phyloP scores from a whole-genome alignment of 2,329 filamentous ascomycete species.

The Mycosphaerella sp. region DNA sequence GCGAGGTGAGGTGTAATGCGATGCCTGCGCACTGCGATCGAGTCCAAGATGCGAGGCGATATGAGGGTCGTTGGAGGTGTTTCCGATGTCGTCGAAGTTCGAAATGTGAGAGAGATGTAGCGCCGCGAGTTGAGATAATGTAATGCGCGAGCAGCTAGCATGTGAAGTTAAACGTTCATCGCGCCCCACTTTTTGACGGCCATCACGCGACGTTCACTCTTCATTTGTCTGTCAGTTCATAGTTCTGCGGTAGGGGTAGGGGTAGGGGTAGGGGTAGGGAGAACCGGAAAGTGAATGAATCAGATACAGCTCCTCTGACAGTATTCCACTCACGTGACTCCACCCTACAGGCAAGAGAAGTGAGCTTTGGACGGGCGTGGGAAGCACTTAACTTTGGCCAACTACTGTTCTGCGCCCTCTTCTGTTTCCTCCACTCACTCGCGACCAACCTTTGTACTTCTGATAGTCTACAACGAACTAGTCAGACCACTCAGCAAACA shows the following conservation, averaged over 20 bases:
- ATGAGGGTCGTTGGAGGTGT: neutral
- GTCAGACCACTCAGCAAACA: slow-evolving; percentile 5
- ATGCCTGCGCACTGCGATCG: neutral
- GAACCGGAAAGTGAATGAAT: neutral
- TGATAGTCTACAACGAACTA: neutral
- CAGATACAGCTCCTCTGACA: neutral
- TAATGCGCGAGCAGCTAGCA: neutral
- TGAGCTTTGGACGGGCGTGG: neutral
- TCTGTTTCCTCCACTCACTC: slow-evolving; percentile 9
- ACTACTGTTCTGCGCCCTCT: slow-evolving; percentile 4
- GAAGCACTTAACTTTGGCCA: neutral
- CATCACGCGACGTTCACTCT: neutral
- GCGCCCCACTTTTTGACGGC: neutral
- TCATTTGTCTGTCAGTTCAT: neutral
- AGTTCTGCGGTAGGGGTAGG: too few species aligned
- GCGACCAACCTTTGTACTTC: neutral
- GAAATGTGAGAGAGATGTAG: neutral
- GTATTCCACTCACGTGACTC: neutral
- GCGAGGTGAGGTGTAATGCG: neutral
- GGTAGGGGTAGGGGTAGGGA: too few species aligned
- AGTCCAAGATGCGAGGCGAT: neutral
- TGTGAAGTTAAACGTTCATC: neutral
- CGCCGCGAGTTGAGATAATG: neutral
- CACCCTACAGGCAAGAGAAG: slow-evolving; percentile 1
- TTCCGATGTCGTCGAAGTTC: neutral